Base-by-base conservation (phyloP, 306 rosid species). In the Cyclanthera cordifolia region DNA sequence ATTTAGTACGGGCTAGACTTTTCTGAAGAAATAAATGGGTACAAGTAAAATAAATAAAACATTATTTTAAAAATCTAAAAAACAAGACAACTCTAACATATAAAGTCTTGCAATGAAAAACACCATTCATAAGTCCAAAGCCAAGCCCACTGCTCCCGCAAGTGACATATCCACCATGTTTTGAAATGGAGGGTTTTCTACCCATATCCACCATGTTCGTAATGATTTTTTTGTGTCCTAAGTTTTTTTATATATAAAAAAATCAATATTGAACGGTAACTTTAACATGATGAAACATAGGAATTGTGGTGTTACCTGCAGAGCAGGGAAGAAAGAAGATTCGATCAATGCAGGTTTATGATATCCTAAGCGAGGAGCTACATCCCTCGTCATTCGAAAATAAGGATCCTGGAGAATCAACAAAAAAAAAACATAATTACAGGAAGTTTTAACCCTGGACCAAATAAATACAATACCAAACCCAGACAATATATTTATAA, bases 321-420 rank as follows among this genome's bases (percentile, higher is more conserved):
- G 75, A 30, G 99, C 95, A 47, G 99, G 99, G 73, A 93, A 93
- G 79, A 93, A 90, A 67, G 77, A 75, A 52, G 96, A 85, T 61
- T 93, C 96, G 12, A 94, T 94, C 86, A 94, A 75, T 55, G 97
- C 91, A 45, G 96, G 95, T 79, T 94, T 90, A 79, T 85, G 79
- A 75, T 77, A 85, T 51, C 95, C 96, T 34, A 94, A 54, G 48
- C 83, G 79, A 30, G 97, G 96, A 86, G 99, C 99, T 74, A 90
- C 97, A 78, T 94, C 99, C 45, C 96, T 77, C 32, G 97, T 94
- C 99, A 94, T 94, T 78, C 97, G 86, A 69, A 94, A 94, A 77
- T 88, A 94, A 73, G 97, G 95, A 87, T 94, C 99, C 97, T 88
- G 84, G 56, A 75, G 21, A 79, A 68, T 46, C 61, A 69, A 72